Evolutionary conservation across 176 grass and related monocot species (phyloP).

Genomic region (Otatea glauca): DNA sequence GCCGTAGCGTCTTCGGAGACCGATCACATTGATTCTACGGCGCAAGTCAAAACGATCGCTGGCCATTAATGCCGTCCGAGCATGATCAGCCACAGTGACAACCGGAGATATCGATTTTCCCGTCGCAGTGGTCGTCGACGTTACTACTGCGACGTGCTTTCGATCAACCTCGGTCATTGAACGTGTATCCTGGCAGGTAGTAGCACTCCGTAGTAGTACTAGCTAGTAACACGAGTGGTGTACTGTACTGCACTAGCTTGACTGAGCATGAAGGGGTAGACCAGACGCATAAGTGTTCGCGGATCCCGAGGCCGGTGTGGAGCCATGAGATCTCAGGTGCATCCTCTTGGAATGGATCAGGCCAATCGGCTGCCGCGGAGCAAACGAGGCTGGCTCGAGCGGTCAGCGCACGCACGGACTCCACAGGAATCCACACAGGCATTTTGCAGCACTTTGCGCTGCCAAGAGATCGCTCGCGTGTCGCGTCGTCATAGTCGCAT

Average conservation of each 20-base stretch:
- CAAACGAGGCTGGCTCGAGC: not conserved
- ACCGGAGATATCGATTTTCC: not conserved
- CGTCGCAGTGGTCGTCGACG: not conserved
- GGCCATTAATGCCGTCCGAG: constrained; percentile 13
- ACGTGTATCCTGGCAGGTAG: not conserved
- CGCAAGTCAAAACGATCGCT: not conserved
- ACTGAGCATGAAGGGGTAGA: not conserved
- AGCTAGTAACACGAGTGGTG: not conserved
- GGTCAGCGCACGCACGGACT: constrained; percentile 24
- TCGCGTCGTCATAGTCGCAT: not conserved
- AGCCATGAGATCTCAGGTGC: constrained; percentile 23
- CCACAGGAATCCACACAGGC: not conserved
- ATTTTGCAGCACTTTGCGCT: not conserved
- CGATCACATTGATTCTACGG: constrained; percentile 5
- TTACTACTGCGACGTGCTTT: not conserved
- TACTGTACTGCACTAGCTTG: not conserved
- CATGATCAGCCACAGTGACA: constrained; percentile 1
- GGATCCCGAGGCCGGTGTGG: constrained; percentile 12
- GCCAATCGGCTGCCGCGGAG: constrained; percentile 24
- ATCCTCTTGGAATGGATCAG: constrained; percentile 24
- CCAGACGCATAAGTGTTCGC: not conserved
- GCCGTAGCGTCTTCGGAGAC: not conserved
- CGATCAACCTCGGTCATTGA: not conserved
- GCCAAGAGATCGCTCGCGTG: not conserved
- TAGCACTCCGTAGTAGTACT: not conserved